A percentile compares a stretch with the other conserved stretches of the same genome.
These are phyloP conservation scores for Aspergillus ochraceus DNA, from an alignment of 2,329 filamentous ascomycete genomes.

Conservation along the genomic window DNA sequence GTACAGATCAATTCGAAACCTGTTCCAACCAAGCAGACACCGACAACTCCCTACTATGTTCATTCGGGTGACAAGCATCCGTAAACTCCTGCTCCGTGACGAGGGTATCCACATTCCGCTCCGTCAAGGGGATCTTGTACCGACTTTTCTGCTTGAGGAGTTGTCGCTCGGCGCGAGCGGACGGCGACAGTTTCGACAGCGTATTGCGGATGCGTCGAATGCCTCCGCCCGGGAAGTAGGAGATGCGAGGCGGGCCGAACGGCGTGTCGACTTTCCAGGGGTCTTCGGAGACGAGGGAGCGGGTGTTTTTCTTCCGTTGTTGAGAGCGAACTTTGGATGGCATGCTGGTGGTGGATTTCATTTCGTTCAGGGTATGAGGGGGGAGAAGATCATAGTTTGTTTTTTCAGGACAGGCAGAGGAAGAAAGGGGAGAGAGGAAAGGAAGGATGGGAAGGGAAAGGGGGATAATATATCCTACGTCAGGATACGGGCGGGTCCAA, in stretches of 20 bases:
- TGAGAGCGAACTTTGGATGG: conserved; percentile 21
- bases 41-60: conserved; percentile 61
- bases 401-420: too few relatives aligned
- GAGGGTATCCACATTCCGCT: conserved; percentile 38
- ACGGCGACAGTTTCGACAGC: conserved; percentile 33
- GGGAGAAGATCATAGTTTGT: background rate
- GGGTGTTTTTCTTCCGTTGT: conserved; percentile 24
- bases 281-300: conserved; percentile 26
- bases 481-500: background rate
- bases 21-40: conserved; percentile 74
- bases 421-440: too few relatives aligned
- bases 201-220: conserved; percentile 38
- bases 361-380: background rate
- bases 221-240: conserved; percentile 28
- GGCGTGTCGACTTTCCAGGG: conserved; percentile 34
- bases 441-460: background rate
- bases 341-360: background rate
- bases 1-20: conserved; percentile 61
- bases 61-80: conserved; percentile 61
- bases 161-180: conserved; percentile 36
- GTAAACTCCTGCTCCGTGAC: conserved; percentile 33
- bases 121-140: conserved; percentile 35
- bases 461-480: conserved; percentile 10
- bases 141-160: conserved; percentile 37
- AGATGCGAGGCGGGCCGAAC: conserved; percentile 32